phyloP scores from a whole-genome alignment of 495 filamentous ascomycete species.

The Penicillium mononematosum region DNA sequence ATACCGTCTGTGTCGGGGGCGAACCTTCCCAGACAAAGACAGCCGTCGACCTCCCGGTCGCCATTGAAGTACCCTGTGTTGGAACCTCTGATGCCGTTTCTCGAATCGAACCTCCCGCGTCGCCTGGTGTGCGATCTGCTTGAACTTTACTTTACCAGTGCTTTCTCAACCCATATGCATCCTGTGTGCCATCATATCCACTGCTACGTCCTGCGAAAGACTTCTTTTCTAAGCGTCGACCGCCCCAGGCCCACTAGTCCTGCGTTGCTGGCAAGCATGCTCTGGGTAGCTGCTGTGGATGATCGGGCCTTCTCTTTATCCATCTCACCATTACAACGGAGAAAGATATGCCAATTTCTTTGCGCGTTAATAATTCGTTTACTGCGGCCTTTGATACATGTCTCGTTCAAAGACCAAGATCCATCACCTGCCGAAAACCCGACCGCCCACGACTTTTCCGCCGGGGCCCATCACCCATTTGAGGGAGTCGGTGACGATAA shows the following conservation, averaged over 20 bases:
- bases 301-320: conserved; percentile 86
- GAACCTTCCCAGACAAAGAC: conserved; percentile 17
- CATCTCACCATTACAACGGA: conserved; percentile 77
- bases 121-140: conserved; percentile 81
- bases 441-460: conserved; percentile 32
- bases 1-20: conserved; percentile 14
- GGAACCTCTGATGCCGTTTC: conserved; percentile 74
- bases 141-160: conserved; percentile 83
- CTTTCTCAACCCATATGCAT: conserved; percentile 80
- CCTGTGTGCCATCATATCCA: conserved; percentile 90
- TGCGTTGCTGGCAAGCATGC: conserved; percentile 86
- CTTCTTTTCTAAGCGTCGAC: conserved; percentile 77
- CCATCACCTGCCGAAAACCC: conserved; percentile 27
- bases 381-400: conserved; percentile 82
- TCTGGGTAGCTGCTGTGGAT: conserved; percentile 91
- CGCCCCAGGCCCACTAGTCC: conserved; percentile 81
- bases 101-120: conserved; percentile 69
- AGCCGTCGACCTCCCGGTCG: conserved; percentile 15
- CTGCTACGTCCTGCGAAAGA: conserved; percentile 86
- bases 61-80: conserved; percentile 80
- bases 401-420: conserved; percentile 44
- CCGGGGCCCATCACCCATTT: conserved; percentile 43
- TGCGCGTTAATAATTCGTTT: conserved; percentile 84
- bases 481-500: conserved; percentile 74
- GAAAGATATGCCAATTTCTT: conserved; percentile 86